Evolutionary conservation across 768 basidiomycete genomes (phyloP), one percentile per base, ranked within the genome.

Genomic region (Hemileccinum rubropunctum): DNA sequence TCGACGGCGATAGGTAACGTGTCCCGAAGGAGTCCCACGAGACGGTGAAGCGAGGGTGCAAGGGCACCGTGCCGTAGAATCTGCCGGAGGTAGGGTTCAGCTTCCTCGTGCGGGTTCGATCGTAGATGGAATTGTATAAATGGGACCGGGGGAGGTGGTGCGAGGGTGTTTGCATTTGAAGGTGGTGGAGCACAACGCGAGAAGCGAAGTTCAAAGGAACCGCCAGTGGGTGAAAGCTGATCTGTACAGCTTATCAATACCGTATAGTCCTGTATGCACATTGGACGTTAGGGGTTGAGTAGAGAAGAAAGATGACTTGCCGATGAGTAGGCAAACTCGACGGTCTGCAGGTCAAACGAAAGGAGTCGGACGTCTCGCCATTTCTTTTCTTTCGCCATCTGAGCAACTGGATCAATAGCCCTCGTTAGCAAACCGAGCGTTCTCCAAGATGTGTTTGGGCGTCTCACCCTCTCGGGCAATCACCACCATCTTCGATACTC

Each of bases 401-500:
- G 84, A 6, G 86, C 88, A 35, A 95, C 93, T 91, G 49, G 4
- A 42, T 15, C 45, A 28, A 46, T 2, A 42, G 33, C 20, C 5
- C 14, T 28, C 26, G 27, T 52, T 12, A 56, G 52, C 15, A 39
- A 38, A 47, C 1, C 20, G 0, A 38, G 2, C 3, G 3, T 28
- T 26, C 17, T 21, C 26, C 14, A 23, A 41, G 17, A 26, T 0
- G 1, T 20, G 13, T 26, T 3, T 38, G 35, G 49, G 4, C 11
- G 42, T n/a, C 74, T 50, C 62, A 90, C 91, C 83, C 73, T 94
- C 90, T 52, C 91, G 81, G 12, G 92, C 93, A 48, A 95, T 92
- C 23, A 94, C 89, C 12, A 94, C 90, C 80, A 94, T 92, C 70
- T 93, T 95, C 17, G 90, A 91, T 27, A 95, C 88, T 39, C 88